Percentiles rank a stretch among this genome's conserved stretches.
Evolutionary conservation across 495 filamentous ascomycete genomes (phyloP).

Genomic region (Podospora pseudoanserina): DNA sequence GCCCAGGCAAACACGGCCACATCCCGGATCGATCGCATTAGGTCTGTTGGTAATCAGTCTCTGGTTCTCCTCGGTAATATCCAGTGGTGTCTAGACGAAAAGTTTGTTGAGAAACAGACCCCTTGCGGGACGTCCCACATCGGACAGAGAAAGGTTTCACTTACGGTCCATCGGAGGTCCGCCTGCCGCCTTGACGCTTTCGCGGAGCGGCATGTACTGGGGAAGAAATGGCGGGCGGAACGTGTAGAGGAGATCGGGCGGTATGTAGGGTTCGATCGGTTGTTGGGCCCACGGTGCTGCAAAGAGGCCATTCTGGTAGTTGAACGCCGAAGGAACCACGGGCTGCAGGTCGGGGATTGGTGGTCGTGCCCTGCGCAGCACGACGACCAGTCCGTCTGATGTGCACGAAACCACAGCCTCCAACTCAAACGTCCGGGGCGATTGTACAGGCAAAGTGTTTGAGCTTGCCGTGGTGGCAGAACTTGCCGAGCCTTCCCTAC

Average conservation of each 20-base stretch:
- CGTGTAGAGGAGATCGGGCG: constrained; percentile 40
- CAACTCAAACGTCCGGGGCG: constrained; percentile 52
- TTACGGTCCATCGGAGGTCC: constrained; percentile 51
- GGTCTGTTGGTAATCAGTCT: constrained; percentile 31
- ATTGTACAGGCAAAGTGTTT: constrained; percentile 21
- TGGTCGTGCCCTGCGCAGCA: constrained; percentile 71
- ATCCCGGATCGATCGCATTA: constrained; percentile 79
- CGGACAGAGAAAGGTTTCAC: constrained; percentile 1
- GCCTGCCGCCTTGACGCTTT: constrained; percentile 42
- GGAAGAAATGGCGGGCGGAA: constrained; percentile 43
- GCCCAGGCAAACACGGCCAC: constrained; percentile 83
- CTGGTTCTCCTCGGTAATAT: not conserved
- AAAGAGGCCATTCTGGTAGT: constrained; percentile 66
- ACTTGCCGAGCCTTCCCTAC: constrained; percentile 5
- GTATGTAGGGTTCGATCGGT: constrained; percentile 47
- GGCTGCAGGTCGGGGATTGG: constrained; percentile 57
- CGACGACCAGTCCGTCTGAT: constrained; percentile 82
- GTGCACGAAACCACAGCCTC: constrained; percentile 90
- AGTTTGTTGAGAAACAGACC: not conserved
- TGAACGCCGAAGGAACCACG: constrained; percentile 42
- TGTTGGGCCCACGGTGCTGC: constrained; percentile 72
- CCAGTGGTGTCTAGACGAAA: not conserved
- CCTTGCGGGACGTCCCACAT: not conserved
- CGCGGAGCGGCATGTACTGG: constrained; percentile 43
- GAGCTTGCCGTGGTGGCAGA: not conserved